Conservation (phyloP, 371 early-diverging fungal genomes). For the Circinella minor region DNA sequence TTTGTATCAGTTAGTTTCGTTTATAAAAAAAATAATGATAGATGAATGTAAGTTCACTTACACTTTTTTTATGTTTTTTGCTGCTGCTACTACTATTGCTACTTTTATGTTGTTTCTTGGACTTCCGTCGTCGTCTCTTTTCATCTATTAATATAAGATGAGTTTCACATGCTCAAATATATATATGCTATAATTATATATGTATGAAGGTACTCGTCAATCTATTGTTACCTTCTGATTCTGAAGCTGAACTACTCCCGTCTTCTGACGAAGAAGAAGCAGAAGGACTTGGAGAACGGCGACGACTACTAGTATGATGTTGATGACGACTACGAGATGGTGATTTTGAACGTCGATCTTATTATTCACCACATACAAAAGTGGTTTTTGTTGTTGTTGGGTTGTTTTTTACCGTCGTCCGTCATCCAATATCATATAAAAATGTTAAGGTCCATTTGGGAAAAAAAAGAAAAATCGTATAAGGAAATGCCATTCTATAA, state of each 20-base stretch:
- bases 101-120: slow-evolving; percentile 14
- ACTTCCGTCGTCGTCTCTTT: slow-evolving; percentile 16
- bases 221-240: slow-evolving; percentile 13
- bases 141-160: slow-evolving; percentile 8
- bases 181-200: not conserved
- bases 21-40: not conserved
- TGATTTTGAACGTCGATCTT: slow-evolving; percentile 5
- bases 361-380: not conserved
- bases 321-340: slow-evolving; percentile 5
- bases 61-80: slow-evolving; percentile 24
- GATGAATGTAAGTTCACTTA: slow-evolving; percentile 10
- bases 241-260: slow-evolving; percentile 7
- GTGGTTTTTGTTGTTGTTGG: not conserved
- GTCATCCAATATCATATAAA: not conserved
- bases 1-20: not conserved
- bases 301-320: not conserved
- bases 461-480: slow-evolving; percentile 4
- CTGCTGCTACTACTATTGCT: slow-evolving; percentile 5
- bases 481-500: not conserved
- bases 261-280: slow-evolving; percentile 10
- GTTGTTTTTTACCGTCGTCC: not conserved
- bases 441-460: not conserved
- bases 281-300: slow-evolving; percentile 10
- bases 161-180: not conserved
- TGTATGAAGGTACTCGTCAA: no score